These are phyloP conservation scores for Macrolepiota albuminosa DNA, from an alignment of 768 basidiomycete genomes.

Conservation along the genomic window DNA sequence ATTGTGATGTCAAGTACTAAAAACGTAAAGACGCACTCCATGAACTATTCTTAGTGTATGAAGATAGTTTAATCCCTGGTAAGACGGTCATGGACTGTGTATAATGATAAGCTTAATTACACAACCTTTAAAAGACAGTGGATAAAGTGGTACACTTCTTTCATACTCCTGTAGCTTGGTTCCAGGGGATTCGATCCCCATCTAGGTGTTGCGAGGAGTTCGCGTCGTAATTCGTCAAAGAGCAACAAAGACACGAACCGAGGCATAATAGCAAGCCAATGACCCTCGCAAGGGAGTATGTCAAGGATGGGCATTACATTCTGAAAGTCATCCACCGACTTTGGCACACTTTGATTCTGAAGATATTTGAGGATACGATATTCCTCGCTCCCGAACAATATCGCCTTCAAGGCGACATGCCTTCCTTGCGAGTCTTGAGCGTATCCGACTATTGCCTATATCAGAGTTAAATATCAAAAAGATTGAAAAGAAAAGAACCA, in stretches of 20 bases:
- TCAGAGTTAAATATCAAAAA: not conserved
- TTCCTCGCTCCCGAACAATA: no score
- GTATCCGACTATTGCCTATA: not conserved
- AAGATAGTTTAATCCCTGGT: not conserved
- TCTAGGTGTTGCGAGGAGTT: not conserved
- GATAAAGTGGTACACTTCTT: not conserved
- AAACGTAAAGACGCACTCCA: not conserved
- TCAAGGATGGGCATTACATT: no score
- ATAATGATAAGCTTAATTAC: not conserved
- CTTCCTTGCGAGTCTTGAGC: not conserved
- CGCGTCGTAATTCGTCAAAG: not conserved
- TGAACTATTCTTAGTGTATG: not conserved
- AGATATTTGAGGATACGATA: no score
- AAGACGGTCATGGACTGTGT: no score
- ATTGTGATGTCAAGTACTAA: not conserved
- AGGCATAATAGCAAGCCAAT: not conserved
- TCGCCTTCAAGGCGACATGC: not conserved
- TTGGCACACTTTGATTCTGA: not conserved
- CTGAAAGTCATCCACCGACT: not conserved
- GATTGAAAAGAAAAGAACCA: not conserved
- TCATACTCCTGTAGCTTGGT: not conserved
- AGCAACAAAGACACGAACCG: not conserved
- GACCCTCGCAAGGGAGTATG: no score
- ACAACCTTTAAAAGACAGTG: not conserved
- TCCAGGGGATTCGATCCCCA: not conserved